Base-by-base conservation (phyloP, 2,329 filamentous ascomycete genomes). In the Calonectria pseudoreteaudii region DNA sequence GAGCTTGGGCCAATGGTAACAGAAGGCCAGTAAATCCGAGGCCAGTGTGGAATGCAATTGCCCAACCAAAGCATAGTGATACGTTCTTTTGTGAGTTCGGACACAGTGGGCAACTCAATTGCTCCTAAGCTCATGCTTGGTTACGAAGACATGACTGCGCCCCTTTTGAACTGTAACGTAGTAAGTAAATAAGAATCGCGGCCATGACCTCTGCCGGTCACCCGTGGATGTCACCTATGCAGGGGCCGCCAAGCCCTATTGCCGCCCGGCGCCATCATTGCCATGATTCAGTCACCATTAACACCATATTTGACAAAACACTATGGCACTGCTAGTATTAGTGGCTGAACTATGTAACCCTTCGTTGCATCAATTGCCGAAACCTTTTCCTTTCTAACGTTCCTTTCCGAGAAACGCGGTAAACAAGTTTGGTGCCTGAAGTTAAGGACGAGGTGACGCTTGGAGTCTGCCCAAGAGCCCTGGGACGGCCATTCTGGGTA, bases 361-460 rank as follows among this genome's bases (percentile, higher is more conserved):
- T 62, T 41, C 34, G 26, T 41, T 62, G 36, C 18, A 41, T 8
- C 34, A 60, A 58, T 28, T 66, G 28, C 38, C 26, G 56, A 26
- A 23, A 31, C 26, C 16, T 47, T 31, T 38, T 13, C 53, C 23
- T 26, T 26, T 34, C 11, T 38, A 69, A 65, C 56, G 66, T 31
- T 44, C 44, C 47, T 18, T 34, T 41, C 66, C 20, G 18, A 56
- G 34, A 30, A 68, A 64, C 47, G 70, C 64, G 65, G 70, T 53
- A 68, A 50, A 49, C 38, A 38, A 53, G 65, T 62, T 68, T 41
- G 56, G 70, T 62, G 30, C 70, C 65, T 72, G 65, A 28, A 58
- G 65, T 56, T 56, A 70, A n/a, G 30, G 20, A 23, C 18, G 18
- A 20, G 28, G 28, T 23, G 28, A 23, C 20, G 4, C 44, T 47